Evolutionary conservation across 139 green algal species (phyloP), one percentile per base, ranked within the genome.

Genomic region (Chlamydomonas incerta): DNA sequence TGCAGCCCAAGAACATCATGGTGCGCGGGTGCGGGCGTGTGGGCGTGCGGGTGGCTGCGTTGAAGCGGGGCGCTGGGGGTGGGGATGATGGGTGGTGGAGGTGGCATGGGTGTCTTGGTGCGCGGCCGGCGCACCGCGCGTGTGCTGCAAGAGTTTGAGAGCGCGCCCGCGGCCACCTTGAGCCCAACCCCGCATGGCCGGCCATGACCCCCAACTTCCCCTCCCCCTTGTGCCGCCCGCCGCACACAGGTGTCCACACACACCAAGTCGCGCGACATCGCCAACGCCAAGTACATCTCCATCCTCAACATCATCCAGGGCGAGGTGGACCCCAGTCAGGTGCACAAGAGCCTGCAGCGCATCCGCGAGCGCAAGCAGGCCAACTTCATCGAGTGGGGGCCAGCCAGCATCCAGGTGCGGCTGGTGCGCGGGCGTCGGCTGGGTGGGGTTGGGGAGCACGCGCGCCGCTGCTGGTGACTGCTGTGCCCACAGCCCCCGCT

Each of bases 1-100:
- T 99, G 81, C 95, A 99, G 93, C 93, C 94, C 68, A 98, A 99
- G 93, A 99, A 99, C 92, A 97, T 98, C 86, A 99, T 99, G 98
- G 96, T 99, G 79, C 31, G 79, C 24, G 29, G 6, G 41, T 50
- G 41, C n/a, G n/a, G n/a, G n/a, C n/a, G n/a, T n/a, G n/a, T n/a
- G n/a, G n/a, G n/a, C n/a, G n/a, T n/a, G n/a, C n/a, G n/a, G n/a
- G n/a, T n/a, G n/a, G n/a, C n/a, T n/a, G n/a, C n/a, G n/a, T n/a
- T n/a, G n/a, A n/a, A n/a, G n/a, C n/a, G n/a, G n/a, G n/a, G n/a
- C n/a, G n/a, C n/a, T n/a, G n/a, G n/a, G n/a, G n/a, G n/a, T n/a
- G n/a, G n/a, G n/a, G n/a, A n/a, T n/a, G n/a, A n/a, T n/a, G n/a
- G n/a, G n/a, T n/a, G n/a, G n/a, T n/a, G n/a, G n/a, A n/a, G n/a